Base-by-base conservation (phyloP, 306 rosid genomes). In the Pyrus pyrifolia region DNA sequence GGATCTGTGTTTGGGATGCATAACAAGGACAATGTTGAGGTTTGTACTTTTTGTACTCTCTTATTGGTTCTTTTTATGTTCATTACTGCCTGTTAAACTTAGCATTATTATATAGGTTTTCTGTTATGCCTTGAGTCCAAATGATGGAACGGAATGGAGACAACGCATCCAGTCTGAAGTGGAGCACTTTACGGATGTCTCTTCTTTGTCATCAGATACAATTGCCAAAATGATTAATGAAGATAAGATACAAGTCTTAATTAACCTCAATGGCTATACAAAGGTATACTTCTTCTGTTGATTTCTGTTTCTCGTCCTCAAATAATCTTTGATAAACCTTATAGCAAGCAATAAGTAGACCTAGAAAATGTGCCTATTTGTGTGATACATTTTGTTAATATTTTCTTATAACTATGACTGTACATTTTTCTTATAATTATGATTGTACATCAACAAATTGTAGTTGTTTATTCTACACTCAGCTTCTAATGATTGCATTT, bases 1-100 rank as follows among this genome's bases (percentile, higher is more conserved):
- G 98, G 98, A 75, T 94, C 98, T 72, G 86, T 94, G 60, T 94
- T 94, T 81, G 98, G 98, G 77, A 91, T 94, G 98, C 98, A 94
- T 82, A 82, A 85, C 79, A 79, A 79, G 78, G 89, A 89, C 78
- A 84, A 91, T 85, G 93, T 94, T 29, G 97, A 91, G 98, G 98
- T 94, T 76, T 73, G 85, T 64, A 58, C 45, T 51, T 19, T 51
- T 63, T 66, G 11, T 11, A 29, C 68, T 57, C 19, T 33, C 12
- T 12, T 55, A 15, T 29, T 2, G 15, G 52, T 23, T 65, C 33
- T 53, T 33, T 49, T 2, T 5, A 51, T 71, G 25, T 60, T 62
- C 11, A 45, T 74, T n/a, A 22, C 29, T 44, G 42, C 44, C 13
- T 44, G 19, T 30, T 8, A 31, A 25, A 52, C 63, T 53, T 30